Percentiles rank a stretch among this genome's conserved stretches.
Evolutionary conservation across 129 eudicot species (phyloP).

Genomic region (Smallanthus sonchifolius): DNA sequence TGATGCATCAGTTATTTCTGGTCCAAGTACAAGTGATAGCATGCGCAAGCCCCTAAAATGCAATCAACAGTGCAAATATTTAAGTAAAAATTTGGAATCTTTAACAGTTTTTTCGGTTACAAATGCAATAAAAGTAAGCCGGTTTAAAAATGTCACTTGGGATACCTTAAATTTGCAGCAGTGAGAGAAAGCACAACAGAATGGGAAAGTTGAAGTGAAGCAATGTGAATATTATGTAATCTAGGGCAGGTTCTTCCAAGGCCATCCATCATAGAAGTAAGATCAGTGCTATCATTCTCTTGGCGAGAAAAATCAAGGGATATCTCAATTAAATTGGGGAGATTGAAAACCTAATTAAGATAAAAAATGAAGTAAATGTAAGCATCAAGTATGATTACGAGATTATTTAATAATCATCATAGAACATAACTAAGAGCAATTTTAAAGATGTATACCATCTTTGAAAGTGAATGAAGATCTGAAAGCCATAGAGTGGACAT

Average conservation of each 20-base stretch:
- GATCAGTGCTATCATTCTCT: slow-evolving; percentile 78
- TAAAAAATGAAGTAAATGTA: not conserved
- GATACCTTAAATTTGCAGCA: slow-evolving; percentile 82
- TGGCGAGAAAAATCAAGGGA: slow-evolving; percentile 76
- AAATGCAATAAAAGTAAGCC: not conserved
- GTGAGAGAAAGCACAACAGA: slow-evolving; percentile 81
- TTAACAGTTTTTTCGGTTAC: not conserved
- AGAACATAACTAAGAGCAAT: not conserved
- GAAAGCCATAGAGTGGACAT: slow-evolving; percentile 90
- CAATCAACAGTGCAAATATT: not conserved
- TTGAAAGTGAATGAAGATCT: slow-evolving; percentile 80
- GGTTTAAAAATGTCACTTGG: not conserved
- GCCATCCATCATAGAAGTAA: slow-evolving; percentile 57
- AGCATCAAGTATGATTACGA: not conserved
- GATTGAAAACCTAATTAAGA: slow-evolving; percentile 62
- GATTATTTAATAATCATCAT: not conserved
- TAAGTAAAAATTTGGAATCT: not conserved
- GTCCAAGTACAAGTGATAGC: slow-evolving; percentile 89
- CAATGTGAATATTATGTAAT: slow-evolving; percentile 78
- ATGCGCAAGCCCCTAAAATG: slow-evolving; percentile 70
- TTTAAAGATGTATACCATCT: slow-evolving; percentile 49
- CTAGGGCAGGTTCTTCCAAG: slow-evolving; percentile 77
- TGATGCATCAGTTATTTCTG: slow-evolving; percentile 92
- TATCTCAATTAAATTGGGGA: slow-evolving; percentile 78
- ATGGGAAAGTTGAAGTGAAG: slow-evolving; percentile 67